Base-by-base conservation (phyloP, 2,329 filamentous ascomycete genomes). In the Paraconiothyrium sp. region DNA sequence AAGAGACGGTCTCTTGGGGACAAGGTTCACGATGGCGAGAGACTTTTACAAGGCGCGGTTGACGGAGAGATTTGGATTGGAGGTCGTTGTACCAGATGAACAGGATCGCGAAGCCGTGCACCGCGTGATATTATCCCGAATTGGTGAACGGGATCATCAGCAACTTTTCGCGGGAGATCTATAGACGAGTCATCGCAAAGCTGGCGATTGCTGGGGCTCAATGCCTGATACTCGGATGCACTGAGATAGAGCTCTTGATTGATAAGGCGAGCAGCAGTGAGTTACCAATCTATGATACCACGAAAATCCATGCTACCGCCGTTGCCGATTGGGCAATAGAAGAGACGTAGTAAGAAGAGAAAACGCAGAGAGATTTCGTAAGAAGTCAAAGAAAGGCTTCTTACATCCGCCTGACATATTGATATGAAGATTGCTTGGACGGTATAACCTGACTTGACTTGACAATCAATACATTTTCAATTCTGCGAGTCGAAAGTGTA, bases 251-350 rank as follows among this genome's bases (percentile, higher is more conserved):
- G n/a, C 7, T 48, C 8, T 37, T 57, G 43, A 44, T 57, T n/a
- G 32, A 48, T 14, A 27, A 48, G 24, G 41, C 16, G 6, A 16
- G 35, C 7, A 16, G 35, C 7, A 22, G 54, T 48, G 41, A 39
- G 27, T 14, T 49, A 30, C 13, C 24, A n/a, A 22, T 57, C 2
- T 57, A 48, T 24, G 54, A 57, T 48, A 57, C 54, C 10, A 57
- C 54, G 27, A 57, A 5, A 27, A 47, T 57, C 4, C 54, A 57
- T 37, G 54, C 54, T 4, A 44, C 47, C 16, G 54, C 54, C 8
- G 54, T 43, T 9, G 54, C 54, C 14, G 54, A 57, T 14, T 48
- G 54, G 43, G 54, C 54, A 30, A 57, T 57, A 43, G 32, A n/a
- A 11, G 14, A 30, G 27, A 30, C 27, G 27, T 30, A 2, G 6